Evolutionary conservation across 495 filamentous ascomycete genomes (phyloP).

Genomic region (Trichoderma gamsii): DNA sequence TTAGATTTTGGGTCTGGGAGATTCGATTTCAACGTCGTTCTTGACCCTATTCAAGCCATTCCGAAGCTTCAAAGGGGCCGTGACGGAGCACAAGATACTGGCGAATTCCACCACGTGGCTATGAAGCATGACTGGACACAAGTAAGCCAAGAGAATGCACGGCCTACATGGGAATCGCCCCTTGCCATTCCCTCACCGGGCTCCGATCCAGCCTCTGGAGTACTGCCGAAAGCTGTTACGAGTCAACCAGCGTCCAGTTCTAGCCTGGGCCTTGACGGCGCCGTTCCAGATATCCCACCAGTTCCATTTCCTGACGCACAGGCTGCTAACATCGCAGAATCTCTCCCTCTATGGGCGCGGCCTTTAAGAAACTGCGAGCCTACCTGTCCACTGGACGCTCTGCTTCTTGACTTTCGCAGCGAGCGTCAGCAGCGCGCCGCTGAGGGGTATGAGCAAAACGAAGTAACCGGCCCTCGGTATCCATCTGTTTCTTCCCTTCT

Average conservation of each 20-base stretch:
- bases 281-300: not conserved
- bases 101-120: slow-evolving; percentile 31
- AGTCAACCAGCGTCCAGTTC: not conserved
- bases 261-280: not conserved
- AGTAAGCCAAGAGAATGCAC: slow-evolving; percentile 16
- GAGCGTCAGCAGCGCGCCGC: slow-evolving; percentile 58
- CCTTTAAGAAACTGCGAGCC: slow-evolving; percentile 50
- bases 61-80: slow-evolving; percentile 31
- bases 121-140: slow-evolving; percentile 44
- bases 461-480: slow-evolving; percentile 65
- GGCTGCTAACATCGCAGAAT: not conserved
- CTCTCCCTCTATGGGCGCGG: not conserved
- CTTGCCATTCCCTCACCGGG: not conserved
- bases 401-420: slow-evolving; percentile 72
- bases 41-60: slow-evolving; percentile 42
- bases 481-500: slow-evolving; percentile 70
- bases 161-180: not conserved
- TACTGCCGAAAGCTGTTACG: not conserved
- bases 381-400: slow-evolving; percentile 64
- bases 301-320: not conserved
- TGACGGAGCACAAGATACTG: slow-evolving; percentile 34
- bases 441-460: slow-evolving; percentile 51
- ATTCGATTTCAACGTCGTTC: slow-evolving; percentile 62
- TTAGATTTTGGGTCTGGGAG: slow-evolving; percentile 54
- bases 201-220: not conserved